Evolutionary conservation across 2,329 filamentous ascomycete genomes (phyloP).

Genomic region (Aspergillus brunneoviolaceus): DNA sequence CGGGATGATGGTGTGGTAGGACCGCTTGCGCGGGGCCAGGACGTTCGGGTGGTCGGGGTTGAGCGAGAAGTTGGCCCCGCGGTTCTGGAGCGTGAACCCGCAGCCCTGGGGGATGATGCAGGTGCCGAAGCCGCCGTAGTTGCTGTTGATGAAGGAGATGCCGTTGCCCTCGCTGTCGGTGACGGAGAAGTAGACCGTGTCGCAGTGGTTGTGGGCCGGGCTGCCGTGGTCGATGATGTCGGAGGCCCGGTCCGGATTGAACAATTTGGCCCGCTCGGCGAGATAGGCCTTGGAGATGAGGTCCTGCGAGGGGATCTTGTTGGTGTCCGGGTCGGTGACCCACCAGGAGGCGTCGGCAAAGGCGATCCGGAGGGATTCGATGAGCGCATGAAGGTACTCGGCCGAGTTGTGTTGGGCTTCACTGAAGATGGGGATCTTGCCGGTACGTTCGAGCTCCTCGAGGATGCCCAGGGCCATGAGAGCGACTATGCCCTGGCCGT

Average conservation of each 20-base stretch:
- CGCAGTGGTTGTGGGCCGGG: slow-evolving; percentile 79
- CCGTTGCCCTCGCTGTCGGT: slow-evolving; percentile 83
- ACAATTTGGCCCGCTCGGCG: slow-evolving; percentile 64
- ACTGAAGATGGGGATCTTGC: slow-evolving; percentile 70
- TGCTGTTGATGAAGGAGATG: slow-evolving; percentile 95
- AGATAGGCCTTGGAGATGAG: slow-evolving; percentile 75
- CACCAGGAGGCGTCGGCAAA: slow-evolving; percentile 92
- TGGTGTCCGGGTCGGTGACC: slow-evolving; percentile 76
- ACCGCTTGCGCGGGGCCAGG: slow-evolving; percentile 77
- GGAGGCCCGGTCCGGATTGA: slow-evolving; percentile 54
- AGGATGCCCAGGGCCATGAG: slow-evolving; percentile 92
- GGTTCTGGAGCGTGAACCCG: slow-evolving; percentile 93
- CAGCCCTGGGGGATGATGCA: slow-evolving; percentile 80
- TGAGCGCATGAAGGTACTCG: slow-evolving; percentile 78
- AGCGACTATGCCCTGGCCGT: slow-evolving; percentile 92
- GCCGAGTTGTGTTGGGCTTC: slow-evolving; percentile 76
- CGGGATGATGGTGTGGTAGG: slow-evolving; percentile 97
- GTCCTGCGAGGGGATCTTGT: slow-evolving; percentile 66
- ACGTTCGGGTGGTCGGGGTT: slow-evolving; percentile 70
- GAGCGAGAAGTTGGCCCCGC: slow-evolving; percentile 82
- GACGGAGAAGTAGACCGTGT: slow-evolving; percentile 92
- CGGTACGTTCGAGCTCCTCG: slow-evolving; percentile 74
- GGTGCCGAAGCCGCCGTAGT: slow-evolving; percentile 84
- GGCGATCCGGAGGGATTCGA: slow-evolving; percentile 83
- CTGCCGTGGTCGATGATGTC: slow-evolving; percentile 68